Conservation (phyloP, 208 protist genomes). For the Crithidia bombi region DNA sequence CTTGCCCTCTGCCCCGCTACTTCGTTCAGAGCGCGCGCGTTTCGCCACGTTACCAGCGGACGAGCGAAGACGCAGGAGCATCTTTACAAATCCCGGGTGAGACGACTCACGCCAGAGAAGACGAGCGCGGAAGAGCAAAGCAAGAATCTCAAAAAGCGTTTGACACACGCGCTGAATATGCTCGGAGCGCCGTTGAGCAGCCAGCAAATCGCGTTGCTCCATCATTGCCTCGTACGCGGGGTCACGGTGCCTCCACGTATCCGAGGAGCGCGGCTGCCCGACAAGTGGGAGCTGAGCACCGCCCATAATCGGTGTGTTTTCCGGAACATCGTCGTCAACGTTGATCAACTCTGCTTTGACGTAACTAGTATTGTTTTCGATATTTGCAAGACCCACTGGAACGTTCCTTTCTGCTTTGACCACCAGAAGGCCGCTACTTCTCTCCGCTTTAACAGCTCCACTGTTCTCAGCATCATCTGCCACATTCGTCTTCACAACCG, state of each 20-base stretch:
- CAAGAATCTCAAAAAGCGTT: constrained; percentile 47
- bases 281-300: constrained; percentile 64
- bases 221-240: constrained; percentile 72
- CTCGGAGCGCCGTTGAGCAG: constrained; percentile 74
- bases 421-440: background rate
- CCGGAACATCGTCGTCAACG: constrained; percentile 20
- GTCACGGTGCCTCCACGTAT: constrained; percentile 57
- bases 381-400: background rate
- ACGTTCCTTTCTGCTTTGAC: constrained; percentile 4
- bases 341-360: constrained; percentile 40
- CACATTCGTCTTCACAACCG: constrained; percentile 38
- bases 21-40: constrained; percentile 2
- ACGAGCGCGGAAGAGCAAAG: constrained; percentile 54
- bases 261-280: constrained; percentile 39
- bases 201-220: constrained; percentile 74
- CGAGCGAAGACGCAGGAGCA: constrained; percentile 42
- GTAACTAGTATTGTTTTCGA: constrained; percentile 3
- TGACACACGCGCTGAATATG: constrained; percentile 69
- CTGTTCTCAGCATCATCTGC: constrained; percentile 14
- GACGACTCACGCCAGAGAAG: constrained; percentile 63
- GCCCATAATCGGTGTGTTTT: constrained; percentile 31
- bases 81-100: constrained; percentile 57
- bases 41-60: background rate
- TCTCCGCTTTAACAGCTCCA: constrained; percentile 9
- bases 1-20: background rate